phyloP scores from a whole-genome alignment of 768 basidiomycete genomes.

The Hygrophorus russula region DNA sequence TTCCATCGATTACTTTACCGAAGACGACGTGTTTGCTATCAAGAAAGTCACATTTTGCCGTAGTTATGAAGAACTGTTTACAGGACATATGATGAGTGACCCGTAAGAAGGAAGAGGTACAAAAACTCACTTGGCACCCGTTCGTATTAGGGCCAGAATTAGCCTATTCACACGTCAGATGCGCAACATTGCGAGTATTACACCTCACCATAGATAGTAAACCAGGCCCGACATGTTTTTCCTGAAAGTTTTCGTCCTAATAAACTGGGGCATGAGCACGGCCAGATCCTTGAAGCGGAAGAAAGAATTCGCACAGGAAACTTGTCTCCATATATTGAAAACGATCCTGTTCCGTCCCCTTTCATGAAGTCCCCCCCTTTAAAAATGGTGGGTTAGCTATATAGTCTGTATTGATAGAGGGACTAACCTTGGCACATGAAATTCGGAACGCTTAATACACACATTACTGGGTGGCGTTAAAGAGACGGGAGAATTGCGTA shows the following conservation, averaged over 20 bases:
- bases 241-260: conserved; percentile 90
- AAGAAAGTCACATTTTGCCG: conserved; percentile 88
- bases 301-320: conserved; percentile 53
- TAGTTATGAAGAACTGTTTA: conserved; percentile 89
- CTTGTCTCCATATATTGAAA: conserved; percentile 95
- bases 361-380: conserved; percentile 91
- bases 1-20: conserved; percentile 81
- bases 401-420: neutral
- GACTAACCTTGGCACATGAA: conserved; percentile 91
- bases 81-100: neutral
- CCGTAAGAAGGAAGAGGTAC: neutral
- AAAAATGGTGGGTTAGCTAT: neutral
- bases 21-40: conserved; percentile 95
- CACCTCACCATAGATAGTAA: conserved; percentile 79
- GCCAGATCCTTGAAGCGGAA: neutral
- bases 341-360: conserved; percentile 88
- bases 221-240: conserved; percentile 81
- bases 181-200: neutral
- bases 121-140: conserved; percentile 64
- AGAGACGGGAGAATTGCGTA: conserved; percentile 16
- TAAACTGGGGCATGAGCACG: conserved; percentile 1
- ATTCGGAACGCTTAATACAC: conserved; percentile 53
- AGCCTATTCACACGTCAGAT: conserved; percentile 40
- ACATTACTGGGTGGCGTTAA: neutral
- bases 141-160: conserved; percentile 94